A percentile compares a stretch with the other conserved stretches of the same genome.
These are phyloP conservation scores for Polytrichum formosum DNA, from an alignment of 225 moss, liverwort and hornwort species.

Conservation along the genomic window DNA sequence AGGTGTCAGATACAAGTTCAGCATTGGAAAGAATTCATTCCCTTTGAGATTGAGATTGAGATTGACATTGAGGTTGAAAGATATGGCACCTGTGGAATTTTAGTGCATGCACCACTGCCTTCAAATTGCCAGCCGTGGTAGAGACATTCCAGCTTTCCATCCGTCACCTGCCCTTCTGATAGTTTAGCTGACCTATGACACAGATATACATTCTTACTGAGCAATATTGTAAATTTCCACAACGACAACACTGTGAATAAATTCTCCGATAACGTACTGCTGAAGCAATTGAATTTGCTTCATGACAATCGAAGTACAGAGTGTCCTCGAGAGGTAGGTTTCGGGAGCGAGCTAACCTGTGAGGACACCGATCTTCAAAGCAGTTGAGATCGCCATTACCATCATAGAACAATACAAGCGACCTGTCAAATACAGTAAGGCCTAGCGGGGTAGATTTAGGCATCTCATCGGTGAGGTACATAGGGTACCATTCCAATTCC, in stretches of 20 bases:
- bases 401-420: slow-evolving; percentile 75
- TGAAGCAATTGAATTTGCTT: not conserved
- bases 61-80: not conserved
- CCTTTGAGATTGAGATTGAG: not conserved
- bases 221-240: too few species aligned
- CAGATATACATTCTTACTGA: not conserved
- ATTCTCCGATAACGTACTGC: not conserved
- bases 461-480: slow-evolving; percentile 69
- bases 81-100: slow-evolving; percentile 78
- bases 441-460: slow-evolving; percentile 72
- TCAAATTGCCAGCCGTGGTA: slow-evolving; percentile 96
- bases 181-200: slow-evolving; percentile 71
- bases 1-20: not conserved
- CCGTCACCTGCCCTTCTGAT: slow-evolving; percentile 86
- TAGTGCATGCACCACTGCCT: slow-evolving; percentile 67
- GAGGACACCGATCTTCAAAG: slow-evolving; percentile 89
- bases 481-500: slow-evolving; percentile 84
- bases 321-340: not conserved
- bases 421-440: slow-evolving; percentile 63
- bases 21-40: not conserved
- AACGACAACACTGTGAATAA: too few species aligned
- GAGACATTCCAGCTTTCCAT: slow-evolving; percentile 84
- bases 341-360: slow-evolving; percentile 45
- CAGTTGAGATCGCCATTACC: slow-evolving; percentile 69
- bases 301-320: not conserved